phyloP scores from a whole-genome alignment of 2,329 filamentous ascomycete genomes.

The Fusarium sororula region DNA sequence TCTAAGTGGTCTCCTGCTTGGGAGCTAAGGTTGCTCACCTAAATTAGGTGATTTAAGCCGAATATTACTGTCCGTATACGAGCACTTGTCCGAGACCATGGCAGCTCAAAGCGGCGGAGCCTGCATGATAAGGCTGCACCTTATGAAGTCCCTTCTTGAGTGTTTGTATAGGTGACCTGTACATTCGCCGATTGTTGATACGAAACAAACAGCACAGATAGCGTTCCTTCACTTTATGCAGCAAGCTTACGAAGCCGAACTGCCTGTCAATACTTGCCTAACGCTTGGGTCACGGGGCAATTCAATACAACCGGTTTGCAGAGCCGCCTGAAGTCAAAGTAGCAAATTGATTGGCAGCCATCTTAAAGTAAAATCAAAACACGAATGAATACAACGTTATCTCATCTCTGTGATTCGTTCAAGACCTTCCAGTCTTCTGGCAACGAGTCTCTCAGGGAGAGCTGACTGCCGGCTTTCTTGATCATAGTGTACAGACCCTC shows the following conservation, averaged over 20 bases:
- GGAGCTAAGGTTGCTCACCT: fast-evolving
- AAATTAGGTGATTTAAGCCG: no score
- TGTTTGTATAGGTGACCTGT: no score
- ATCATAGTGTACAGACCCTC: background rate
- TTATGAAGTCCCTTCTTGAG: background rate
- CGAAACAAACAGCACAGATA: no score
- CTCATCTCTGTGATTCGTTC: background rate
- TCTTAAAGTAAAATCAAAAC: fast-evolving
- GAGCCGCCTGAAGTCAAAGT: background rate
- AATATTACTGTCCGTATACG: background rate
- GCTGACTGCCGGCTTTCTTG: background rate
- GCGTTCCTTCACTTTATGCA: background rate
- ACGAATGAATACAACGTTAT: fast-evolving
- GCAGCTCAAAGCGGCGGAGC: background rate
- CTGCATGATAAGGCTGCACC: background rate
- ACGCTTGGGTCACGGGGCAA: fast-evolving
- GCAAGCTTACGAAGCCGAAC: background rate
- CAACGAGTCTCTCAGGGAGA: background rate
- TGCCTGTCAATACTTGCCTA: background rate
- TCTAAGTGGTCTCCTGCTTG: no score
- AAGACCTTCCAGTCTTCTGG: background rate
- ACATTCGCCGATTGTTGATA: no score
- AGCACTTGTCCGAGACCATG: background rate
- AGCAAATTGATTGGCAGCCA: background rate
- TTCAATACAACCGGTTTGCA: background rate